Evolutionary conservation across 2,329 filamentous ascomycete species (phyloP).

Genomic region (Aspergillus thermomutatus): DNA sequence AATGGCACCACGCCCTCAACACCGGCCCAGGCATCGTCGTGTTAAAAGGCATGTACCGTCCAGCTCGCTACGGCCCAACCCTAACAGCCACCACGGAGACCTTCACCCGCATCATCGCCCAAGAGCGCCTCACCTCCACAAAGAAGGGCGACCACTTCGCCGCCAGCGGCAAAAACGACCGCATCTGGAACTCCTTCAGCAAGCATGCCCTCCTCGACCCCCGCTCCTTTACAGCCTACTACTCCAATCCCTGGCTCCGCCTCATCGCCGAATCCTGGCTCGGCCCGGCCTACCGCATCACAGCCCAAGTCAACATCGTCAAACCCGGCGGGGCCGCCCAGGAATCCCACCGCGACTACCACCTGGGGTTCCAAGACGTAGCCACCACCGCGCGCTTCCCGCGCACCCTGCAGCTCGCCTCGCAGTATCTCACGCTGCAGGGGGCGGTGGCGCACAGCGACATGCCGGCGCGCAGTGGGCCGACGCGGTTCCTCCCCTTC

Average conservation of each 20-base stretch:
- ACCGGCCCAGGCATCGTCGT: conserved; percentile 59
- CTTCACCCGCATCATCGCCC: conserved; percentile 49
- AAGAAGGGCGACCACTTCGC: conserved; percentile 61
- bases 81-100: conserved; percentile 48
- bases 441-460: conserved; percentile 62
- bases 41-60: conserved; percentile 50
- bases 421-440: conserved; percentile 59
- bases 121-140: conserved; percentile 34
- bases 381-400: conserved; percentile 49
- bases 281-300: conserved; percentile 58
- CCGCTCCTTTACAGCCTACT: conserved; percentile 54
- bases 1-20: conserved; percentile 58
- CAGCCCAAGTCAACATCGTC: conserved; percentile 62
- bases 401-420: conserved; percentile 51
- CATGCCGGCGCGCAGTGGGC: conserved; percentile 57
- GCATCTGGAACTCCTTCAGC: conserved; percentile 65
- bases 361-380: conserved; percentile 59
- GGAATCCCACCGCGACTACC: conserved; percentile 60
- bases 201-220: conserved; percentile 57
- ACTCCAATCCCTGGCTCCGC: conserved; percentile 57
- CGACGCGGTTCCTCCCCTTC: conserved; percentile 60
- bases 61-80: conserved; percentile 30
- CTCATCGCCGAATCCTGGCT: conserved; percentile 56
- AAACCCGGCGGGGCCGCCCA: conserved; percentile 58
- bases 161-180: conserved; percentile 52